A percentile compares a stretch with the other conserved stretches of the same genome.
Conservation (phyloP, 192 early-diverging fungal species). For the Piromyces finnis region DNA sequence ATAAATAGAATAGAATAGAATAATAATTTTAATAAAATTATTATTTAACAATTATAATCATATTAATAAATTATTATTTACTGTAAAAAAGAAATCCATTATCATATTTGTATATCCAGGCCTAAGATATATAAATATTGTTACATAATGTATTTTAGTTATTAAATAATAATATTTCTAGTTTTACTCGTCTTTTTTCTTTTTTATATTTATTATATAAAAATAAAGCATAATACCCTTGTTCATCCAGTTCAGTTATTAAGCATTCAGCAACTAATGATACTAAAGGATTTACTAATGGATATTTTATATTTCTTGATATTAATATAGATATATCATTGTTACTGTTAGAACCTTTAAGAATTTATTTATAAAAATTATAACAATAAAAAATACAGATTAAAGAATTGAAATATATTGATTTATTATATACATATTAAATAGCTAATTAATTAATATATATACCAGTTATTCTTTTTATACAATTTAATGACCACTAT, state of each 20-base stretch:
- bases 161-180: too few relatives aligned
- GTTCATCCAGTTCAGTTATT: background rate
- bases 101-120: background rate
- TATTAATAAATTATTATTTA: background rate
- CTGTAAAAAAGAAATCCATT: background rate
- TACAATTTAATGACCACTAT: background rate
- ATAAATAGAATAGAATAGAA: too few relatives aligned
- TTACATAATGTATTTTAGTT: too few relatives aligned
- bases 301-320: background rate
- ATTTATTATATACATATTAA: too few relatives aligned
- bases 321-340: background rate
- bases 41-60: too few relatives aligned
- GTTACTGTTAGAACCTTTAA: background rate
- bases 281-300: background rate
- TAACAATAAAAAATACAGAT: too few relatives aligned
- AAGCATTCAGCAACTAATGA: background rate
- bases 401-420: too few relatives aligned
- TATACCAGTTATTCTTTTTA: background rate
- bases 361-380: too few relatives aligned
- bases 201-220: too few relatives aligned
- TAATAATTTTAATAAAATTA: too few relatives aligned
- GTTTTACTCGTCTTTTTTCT: too few relatives aligned
- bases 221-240: background rate
- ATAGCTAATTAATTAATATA: too few relatives aligned
- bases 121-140: background rate